Evolutionary conservation across 306 rosid genomes (phyloP), one percentile per base, ranked within the genome.

Genomic region (Casuarina cunninghamiana): DNA sequence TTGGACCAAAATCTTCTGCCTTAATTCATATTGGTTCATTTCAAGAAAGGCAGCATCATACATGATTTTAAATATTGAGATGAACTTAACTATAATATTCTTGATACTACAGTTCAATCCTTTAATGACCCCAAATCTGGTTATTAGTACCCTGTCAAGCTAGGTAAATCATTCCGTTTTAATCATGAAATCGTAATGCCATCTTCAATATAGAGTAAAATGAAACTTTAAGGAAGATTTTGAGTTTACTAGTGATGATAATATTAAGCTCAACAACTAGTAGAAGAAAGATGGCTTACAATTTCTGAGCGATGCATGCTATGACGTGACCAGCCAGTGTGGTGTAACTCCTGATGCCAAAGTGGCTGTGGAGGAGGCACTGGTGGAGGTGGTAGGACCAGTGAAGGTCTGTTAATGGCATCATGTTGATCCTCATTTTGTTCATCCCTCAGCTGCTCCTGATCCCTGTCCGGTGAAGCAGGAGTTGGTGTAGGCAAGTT

Each of bases 301-400:
- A 96, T 87, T 90, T 96, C 99, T 55, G 99, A 89, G 65, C 99
- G 99, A 72, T 93, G 96, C 90, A 96, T 89, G 89, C 84, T 90
- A 86, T 93, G 99, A 48, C 99, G 97, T 83, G 98, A 83, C 99
- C 98, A 93, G 81, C 97, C 95, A 75, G 94, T 86, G 83, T 93
- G 97, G 74, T 93, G 98, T 63, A 91, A 83, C 86, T 91, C 96
- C 81, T 87, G 98, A 85, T 96, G 98, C 99, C 99, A 96, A 69
- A 93, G 78, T 69, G 99, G 99, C 74, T 93, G 99, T 54, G 99
- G 99, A 16, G 99, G 99, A 81, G 99, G 99, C 39, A 89, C 94
- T 0, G 98, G 99, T 37, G 99, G 99, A 80, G 97, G 83, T 51
- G 96, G 98, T 80, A 89, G 85, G 77, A 91, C 94, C 50, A 86